Conservation (phyloP, 2,329 filamentous ascomycete genomes). For the Colletotrichum sp. region DNA sequence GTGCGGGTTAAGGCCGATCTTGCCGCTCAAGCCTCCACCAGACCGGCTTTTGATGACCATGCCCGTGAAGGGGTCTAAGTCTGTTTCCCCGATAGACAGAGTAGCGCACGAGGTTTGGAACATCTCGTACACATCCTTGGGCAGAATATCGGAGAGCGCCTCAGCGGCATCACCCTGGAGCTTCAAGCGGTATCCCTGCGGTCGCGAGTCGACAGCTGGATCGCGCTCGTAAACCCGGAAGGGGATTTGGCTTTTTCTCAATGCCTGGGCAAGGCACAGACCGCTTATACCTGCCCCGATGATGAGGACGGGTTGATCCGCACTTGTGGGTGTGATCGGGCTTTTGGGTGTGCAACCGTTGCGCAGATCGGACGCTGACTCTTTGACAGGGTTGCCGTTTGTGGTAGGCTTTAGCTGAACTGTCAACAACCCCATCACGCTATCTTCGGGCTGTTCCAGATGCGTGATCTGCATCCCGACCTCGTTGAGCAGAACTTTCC, state of each 20-base stretch:
- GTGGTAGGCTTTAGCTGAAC: background rate
- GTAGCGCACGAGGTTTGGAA: background rate
- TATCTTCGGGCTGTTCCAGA: background rate
- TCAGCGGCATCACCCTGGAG: conserved; percentile 32
- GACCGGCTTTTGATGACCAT: conserved; percentile 25
- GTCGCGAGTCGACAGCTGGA: conserved; percentile 54
- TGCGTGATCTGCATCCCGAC: conserved; percentile 22
- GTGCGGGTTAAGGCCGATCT: conserved; percentile 40
- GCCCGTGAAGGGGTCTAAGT: background rate
- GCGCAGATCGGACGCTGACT: background rate
- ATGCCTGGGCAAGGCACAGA: conserved; percentile 37
- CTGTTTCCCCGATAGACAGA: background rate
- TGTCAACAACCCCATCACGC: background rate
- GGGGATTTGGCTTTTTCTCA: conserved; percentile 34
- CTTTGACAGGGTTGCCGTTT: background rate
- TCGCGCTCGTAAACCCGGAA: conserved; percentile 60
- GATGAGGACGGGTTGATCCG: conserved; percentile 32
- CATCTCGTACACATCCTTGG: background rate
- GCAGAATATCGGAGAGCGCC: background rate
- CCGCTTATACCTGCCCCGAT: conserved; percentile 42
- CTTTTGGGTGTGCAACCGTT: background rate
- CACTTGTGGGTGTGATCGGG: background rate
- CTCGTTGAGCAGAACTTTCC: conserved; percentile 44
- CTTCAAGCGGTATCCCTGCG: conserved; percentile 67
- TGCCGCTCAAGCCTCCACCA: conserved; percentile 58